Base-by-base conservation (phyloP, 2,329 filamentous ascomycete species). In the Arthrinium puccinioides region DNA sequence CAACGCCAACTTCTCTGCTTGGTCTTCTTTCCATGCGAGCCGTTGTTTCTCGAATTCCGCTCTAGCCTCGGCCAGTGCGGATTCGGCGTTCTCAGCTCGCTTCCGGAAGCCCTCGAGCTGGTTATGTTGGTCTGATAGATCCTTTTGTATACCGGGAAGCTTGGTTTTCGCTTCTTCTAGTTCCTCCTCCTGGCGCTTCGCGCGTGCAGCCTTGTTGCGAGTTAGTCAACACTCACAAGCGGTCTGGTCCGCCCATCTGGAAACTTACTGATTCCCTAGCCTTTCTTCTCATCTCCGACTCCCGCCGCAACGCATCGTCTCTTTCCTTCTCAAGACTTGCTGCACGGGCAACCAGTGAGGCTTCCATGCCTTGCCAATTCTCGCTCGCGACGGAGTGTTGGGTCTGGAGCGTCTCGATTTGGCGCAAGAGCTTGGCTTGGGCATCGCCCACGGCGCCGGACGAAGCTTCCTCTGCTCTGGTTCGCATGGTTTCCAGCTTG, bases 351-450 rank as follows among this genome's bases (percentile, higher is more conserved):
- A 90, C 74, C 21, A 98, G 64, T 3, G 86, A 94, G 9, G 84
- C 78, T 60, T 98, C 90, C 44, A 98, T 94, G 1, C 88, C 87
- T 55, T 96, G 89, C 92, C 94, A 98, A 51, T 98, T 98, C 54
- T 94, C 87, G 48, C 87, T 92, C 2, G 92, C 92, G 38, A 94
- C 81, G 1, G 88, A 81, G 61, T 98, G 95, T 57, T 98, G 94
- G 6, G 86, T 92, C 60, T 98, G 92, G 25, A 98, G 65, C 1
- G 87, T 96, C 64, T 98, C 92, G 37, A 98, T 84, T 61, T 98
- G 94, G 27, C 92, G 80, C 29, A 97, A 69, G 27, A 97, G 70
- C 59, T 96, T 97, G 29, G 85, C 85, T 51, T 94, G 88, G 1
- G 84, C 79, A 54, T 95, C 87, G 11, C 88, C 85, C 6, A 80